phyloP scores from a whole-genome alignment of 2,329 filamentous ascomycete species.

The Neofusicoccum ribis region DNA sequence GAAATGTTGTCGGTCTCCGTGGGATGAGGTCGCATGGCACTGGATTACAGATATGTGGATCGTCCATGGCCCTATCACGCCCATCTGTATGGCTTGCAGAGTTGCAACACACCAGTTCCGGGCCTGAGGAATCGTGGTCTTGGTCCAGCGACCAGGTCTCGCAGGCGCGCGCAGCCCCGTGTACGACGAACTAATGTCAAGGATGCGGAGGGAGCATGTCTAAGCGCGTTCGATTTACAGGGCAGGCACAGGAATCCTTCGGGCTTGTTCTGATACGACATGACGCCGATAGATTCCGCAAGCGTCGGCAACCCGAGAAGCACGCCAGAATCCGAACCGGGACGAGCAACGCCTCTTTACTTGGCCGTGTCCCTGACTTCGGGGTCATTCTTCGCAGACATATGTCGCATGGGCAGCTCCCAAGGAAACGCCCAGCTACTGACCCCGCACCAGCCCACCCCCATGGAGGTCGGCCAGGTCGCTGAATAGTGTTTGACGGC shows the following conservation, averaged over 20 bases:
- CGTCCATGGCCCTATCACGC: no score
- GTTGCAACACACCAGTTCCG: not conserved
- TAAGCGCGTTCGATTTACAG: not conserved
- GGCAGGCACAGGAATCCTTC: slow-evolving; percentile 2
- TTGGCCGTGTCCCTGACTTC: slow-evolving; percentile 4
- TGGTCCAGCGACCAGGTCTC: not conserved
- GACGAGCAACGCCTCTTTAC: slow-evolving; percentile 10
- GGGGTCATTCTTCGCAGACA: not conserved
- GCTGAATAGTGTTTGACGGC: not conserved
- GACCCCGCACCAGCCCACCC: slow-evolving; percentile 9
- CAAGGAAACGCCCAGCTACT: slow-evolving; percentile 8
- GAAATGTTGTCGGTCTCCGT: not conserved
- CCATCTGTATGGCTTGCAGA: not conserved
- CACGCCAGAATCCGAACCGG: slow-evolving; percentile 4
- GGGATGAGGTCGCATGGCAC: not conserved
- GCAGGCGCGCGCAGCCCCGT: not conserved
- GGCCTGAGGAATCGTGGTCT: not conserved
- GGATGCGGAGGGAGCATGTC: not conserved
- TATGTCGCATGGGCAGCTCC: not conserved
- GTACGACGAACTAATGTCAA: not conserved
- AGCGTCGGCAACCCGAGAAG: not conserved
- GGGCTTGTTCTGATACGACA: not conserved
- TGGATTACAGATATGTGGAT: not conserved
- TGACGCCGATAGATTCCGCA: slow-evolving; percentile 6
- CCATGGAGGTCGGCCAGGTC: not conserved